Evolutionary conservation across 306 rosid genomes (phyloP).

Genomic region (Gastrolobium bilobum): DNA sequence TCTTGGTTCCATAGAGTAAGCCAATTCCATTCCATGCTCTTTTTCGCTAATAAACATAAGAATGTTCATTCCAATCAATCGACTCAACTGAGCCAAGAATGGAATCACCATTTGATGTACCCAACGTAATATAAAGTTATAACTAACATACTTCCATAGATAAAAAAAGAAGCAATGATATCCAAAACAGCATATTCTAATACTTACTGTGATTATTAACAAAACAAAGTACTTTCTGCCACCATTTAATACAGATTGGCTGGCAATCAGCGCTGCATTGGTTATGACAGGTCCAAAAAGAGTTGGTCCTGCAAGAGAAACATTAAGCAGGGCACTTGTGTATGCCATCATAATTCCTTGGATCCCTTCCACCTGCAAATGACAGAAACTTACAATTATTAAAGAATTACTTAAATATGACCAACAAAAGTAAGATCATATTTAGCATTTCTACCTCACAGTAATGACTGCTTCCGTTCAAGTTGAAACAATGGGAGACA

Average conservation of each 20-base stretch:
- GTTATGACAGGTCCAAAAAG: conserved; percentile 97
- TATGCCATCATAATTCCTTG: conserved; percentile 98
- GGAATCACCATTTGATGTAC: conserved; percentile 15
- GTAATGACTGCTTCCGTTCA: conserved; percentile 92
- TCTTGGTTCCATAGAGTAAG: background rate
- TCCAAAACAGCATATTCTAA: conserved; percentile 34
- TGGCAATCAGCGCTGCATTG: conserved; percentile 90
- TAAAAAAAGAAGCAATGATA: conserved; percentile 32
- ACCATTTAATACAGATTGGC: conserved; percentile 86
- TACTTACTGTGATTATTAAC: conserved; percentile 93
- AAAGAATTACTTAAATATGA: conserved; percentile 44
- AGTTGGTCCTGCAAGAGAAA: conserved; percentile 99
- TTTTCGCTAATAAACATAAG: conserved; percentile 5
- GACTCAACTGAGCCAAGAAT: background rate
- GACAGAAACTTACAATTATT: conserved; percentile 32
- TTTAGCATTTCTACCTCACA: conserved; percentile 75
- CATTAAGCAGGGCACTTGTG: conserved; percentile 92
- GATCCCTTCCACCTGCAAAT: conserved; percentile 95
- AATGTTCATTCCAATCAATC: background rate
- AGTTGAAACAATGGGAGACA: conserved; percentile 97
- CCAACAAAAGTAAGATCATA: conserved; percentile 48
- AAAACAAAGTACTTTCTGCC: conserved; percentile 89
- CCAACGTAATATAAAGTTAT: background rate
- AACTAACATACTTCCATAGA: conserved; percentile 20
- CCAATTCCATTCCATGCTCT: background rate